Conservation (phyloP, 805 yeast species). For the Yamadazyma sp. region DNA sequence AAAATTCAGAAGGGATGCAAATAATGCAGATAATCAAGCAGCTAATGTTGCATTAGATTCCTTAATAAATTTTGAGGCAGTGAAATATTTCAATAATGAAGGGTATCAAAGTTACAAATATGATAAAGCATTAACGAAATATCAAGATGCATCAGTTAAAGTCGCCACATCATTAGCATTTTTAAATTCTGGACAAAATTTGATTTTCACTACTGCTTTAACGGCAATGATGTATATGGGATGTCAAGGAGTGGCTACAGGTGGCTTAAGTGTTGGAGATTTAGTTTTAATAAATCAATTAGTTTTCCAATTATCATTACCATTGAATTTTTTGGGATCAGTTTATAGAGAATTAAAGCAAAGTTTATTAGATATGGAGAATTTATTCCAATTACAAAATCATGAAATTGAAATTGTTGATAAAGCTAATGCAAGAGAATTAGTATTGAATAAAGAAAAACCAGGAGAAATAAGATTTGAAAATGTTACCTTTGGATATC, state of each 20-base stretch:
- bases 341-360: constrained; percentile 95
- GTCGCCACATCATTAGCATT: constrained; percentile 83
- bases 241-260: constrained; percentile 84
- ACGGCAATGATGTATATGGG: constrained; percentile 99
- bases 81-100: constrained; percentile 92
- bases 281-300: constrained; percentile 91
- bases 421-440: constrained; percentile 57
- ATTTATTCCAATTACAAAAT: constrained; percentile 80
- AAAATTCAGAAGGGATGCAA: constrained; percentile 79
- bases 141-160: constrained; percentile 72
- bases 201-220: constrained; percentile 81
- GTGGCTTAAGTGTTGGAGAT: constrained; percentile 87
- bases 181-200: constrained; percentile 74
- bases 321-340: constrained; percentile 89
- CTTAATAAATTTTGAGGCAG: constrained; percentile 89
- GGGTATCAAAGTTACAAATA: constrained; percentile 74
- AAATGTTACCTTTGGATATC: constrained; percentile 90
- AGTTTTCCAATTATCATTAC: constrained; percentile 93
- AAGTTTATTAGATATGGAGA: constrained; percentile 92
- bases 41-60: constrained; percentile 94
- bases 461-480: constrained; percentile 85
- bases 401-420: constrained; percentile 67
- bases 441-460: constrained; percentile 37
- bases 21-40: constrained; percentile 92
- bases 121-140: constrained; percentile 66